Evolutionary conservation across 1,139 yeast species (phyloP).

Genomic region (Geotrichum europaeum): DNA sequence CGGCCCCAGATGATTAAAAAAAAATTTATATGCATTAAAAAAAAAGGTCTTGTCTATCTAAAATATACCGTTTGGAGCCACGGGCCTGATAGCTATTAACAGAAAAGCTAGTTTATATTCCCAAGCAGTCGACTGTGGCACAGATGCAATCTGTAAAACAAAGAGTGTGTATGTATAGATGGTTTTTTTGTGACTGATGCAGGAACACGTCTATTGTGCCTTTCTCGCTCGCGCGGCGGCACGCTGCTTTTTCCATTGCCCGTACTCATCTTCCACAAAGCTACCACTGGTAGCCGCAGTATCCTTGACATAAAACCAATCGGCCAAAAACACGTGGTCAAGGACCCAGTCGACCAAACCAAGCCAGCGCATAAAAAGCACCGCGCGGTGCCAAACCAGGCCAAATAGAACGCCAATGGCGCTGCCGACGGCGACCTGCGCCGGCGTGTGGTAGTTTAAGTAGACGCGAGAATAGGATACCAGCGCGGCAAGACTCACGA

Average conservation of each 20-base stretch:
- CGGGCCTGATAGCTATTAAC: too few species aligned
- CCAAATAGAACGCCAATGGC: conserved; percentile 59
- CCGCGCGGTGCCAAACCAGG: conserved; percentile 48
- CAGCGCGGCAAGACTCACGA: conserved; percentile 34
- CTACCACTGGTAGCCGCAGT: conserved; percentile 32
- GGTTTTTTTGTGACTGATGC: too few species aligned
- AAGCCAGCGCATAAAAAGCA: conserved; percentile 38
- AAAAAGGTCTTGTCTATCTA: too few species aligned
- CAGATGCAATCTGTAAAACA: too few species aligned
- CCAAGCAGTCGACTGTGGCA: too few species aligned
- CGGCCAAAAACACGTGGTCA: conserved; percentile 31
- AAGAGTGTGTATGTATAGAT: too few species aligned
- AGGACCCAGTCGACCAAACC: conserved; percentile 36
- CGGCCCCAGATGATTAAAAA: too few species aligned
- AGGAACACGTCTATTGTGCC: neutral
- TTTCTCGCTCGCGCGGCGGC: neutral
- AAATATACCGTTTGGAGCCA: too few species aligned
- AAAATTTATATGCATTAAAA: too few species aligned
- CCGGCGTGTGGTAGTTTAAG: conserved; percentile 64
- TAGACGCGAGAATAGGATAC: conserved; percentile 77
- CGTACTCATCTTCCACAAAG: conserved; percentile 33
- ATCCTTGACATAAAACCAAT: conserved; percentile 35
- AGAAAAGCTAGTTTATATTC: too few species aligned
- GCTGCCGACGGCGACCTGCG: conserved; percentile 72
- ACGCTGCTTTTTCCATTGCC: conserved; percentile 25